These are phyloP conservation scores for Dactylorhiza incarnata DNA, from an alignment of 106 monocot species.

Conservation along the genomic window DNA sequence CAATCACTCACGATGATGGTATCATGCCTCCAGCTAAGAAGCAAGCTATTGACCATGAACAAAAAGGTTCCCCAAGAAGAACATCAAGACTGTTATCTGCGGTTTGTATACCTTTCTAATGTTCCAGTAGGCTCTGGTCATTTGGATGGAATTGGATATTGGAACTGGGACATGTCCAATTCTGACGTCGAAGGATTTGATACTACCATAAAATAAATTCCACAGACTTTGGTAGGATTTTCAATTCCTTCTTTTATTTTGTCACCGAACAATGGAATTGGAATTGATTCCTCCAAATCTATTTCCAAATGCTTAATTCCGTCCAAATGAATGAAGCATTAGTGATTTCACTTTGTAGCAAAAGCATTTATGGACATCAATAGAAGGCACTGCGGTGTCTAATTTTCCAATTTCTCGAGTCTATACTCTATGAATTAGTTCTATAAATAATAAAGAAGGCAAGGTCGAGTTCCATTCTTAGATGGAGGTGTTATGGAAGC, in stretches of 20 bases:
- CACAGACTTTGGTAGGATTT: no score
- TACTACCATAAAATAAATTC: no score
- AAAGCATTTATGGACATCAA: background rate
- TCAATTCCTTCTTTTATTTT: no score
- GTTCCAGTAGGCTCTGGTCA: background rate
- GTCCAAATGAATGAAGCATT: no score
- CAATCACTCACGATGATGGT: conserved; percentile 15
- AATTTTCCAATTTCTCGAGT: background rate
- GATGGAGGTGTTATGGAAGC: background rate
- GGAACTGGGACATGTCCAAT: no score
- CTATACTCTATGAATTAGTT: background rate
- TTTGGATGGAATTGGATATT: no score
- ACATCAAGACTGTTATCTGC: conserved; percentile 37
- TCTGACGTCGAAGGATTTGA: no score
- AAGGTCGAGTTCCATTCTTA: background rate
- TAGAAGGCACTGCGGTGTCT: background rate
- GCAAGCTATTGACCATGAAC: conserved; percentile 43
- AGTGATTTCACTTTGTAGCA: background rate
- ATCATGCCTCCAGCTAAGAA: conserved; percentile 67
- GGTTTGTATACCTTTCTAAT: conserved; percentile 28
- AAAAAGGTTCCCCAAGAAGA: conserved; percentile 17
- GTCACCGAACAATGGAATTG: no score
- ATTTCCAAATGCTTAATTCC: no score
- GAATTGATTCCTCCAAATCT: no score
- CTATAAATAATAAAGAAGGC: background rate